Evolutionary conservation across 1,284 basidiomycete genomes (phyloP), one percentile per base, ranked within the genome.

Genomic region (Papiliotrema laurentii): DNA sequence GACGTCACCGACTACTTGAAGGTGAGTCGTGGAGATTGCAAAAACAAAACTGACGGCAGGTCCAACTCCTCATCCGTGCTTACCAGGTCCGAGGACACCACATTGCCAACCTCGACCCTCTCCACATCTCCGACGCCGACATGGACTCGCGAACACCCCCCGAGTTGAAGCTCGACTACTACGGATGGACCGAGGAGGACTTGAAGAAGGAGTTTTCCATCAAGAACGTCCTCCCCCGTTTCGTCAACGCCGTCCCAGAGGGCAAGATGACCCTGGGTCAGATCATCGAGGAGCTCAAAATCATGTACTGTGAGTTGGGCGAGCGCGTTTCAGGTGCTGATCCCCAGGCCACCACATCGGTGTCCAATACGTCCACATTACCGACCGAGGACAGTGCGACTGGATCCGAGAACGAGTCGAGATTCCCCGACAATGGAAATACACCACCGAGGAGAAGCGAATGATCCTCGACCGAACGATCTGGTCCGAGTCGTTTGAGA

Each of bases 11-110:
- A 94, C 68, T 93, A 97, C 76, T 77, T 99, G 59, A 99, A 97
- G 81, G 91, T 89, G 53, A 49, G 77, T 56, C 14, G n/a, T 19
- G 31, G 9, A 35, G 18, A n/a, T 19, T 5, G 3, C n/a, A 3
- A 2, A 16, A 43, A 14, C 14, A 10, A 5, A 16, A 26, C 33
- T 43, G 30, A 43, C 11, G 25, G n/a, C 55, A 96, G 92, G 85
- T 91, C 21, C 93, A 97, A 86, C 81, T 97, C 28, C 84, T 97
- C 56, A 90, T 97, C 51, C 87, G 94, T 61, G 94, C 96, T 6
- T 98, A 96, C 77, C 94, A 98, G 84, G 94, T 99, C 26, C 89
- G 93, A 51, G 94, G 96, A 30, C 96, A 99, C 72, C 90, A 96
- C 69, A 82, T 94, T 59, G 96, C 94, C 48, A 86, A 93, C 62